A percentile compares a stretch with the other conserved stretches of the same genome.
Conservation (phyloP, 1,284 basidiomycete species). For the Phellopilus nigrolimitatus region DNA sequence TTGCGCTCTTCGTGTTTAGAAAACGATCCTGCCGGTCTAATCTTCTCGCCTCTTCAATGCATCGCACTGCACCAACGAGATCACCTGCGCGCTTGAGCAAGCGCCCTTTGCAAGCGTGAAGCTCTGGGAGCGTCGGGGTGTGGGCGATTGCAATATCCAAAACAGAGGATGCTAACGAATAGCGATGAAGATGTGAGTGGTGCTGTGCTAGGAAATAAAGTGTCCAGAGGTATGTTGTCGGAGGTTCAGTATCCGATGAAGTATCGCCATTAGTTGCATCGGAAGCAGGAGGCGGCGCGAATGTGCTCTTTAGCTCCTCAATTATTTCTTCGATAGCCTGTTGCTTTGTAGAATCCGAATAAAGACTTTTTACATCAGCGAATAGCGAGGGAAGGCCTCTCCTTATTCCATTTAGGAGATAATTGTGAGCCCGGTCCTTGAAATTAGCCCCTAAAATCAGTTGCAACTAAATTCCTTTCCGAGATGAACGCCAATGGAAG, state of each 20-base stretch:
- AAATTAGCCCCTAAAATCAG: constrained; percentile 54
- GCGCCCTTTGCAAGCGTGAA: constrained; percentile 81
- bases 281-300: constrained; percentile 22
- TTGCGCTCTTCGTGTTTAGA: constrained; percentile 91
- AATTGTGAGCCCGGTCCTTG: constrained; percentile 58
- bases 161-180: constrained; percentile 58
- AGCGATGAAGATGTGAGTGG: constrained; percentile 62
- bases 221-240: constrained; percentile 90
- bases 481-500: neutral
- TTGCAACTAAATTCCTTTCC: neutral
- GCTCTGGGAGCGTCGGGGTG: constrained; percentile 92
- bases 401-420: constrained; percentile 68
- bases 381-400: constrained; percentile 95
- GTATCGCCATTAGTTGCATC: constrained; percentile 27
- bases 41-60: constrained; percentile 78
- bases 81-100: constrained; percentile 89
- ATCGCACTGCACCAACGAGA: constrained; percentile 64
- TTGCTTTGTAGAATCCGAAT: constrained; percentile 62
- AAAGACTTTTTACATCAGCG: constrained; percentile 87
- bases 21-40: constrained; percentile 96
- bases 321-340: constrained; percentile 69
- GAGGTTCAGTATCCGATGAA: constrained; percentile 45
- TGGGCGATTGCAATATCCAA: constrained; percentile 71
- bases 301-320: constrained; percentile 45
- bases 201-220: constrained; percentile 95